Conservation (phyloP, 2,329 filamentous ascomycete genomes). For the Penicillium sp. region DNA sequence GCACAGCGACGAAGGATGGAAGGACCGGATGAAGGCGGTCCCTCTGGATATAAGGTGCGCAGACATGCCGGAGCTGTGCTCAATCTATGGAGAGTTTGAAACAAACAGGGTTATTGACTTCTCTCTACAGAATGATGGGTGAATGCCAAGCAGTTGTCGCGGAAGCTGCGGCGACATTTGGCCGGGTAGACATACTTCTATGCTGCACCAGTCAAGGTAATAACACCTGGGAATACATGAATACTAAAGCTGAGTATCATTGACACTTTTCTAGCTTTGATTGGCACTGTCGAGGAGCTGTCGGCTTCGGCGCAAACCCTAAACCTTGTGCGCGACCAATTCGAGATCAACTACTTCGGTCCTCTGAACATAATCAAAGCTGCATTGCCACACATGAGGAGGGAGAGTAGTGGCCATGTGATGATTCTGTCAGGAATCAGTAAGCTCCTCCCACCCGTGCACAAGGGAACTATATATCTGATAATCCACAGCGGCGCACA, state of each 20-base stretch:
- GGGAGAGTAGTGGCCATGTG: constrained; percentile 82
- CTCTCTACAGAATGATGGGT: constrained; percentile 52
- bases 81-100: neutral
- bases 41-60: constrained; percentile 56
- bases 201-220: constrained; percentile 85
- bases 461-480: constrained; percentile 8
- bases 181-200: constrained; percentile 82
- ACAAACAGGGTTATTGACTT: neutral
- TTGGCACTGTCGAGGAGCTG: constrained; percentile 89
- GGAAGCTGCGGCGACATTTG: constrained; percentile 80
- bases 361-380: constrained; percentile 96
- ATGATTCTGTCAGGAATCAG: constrained; percentile 85
- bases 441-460: constrained; percentile 27
- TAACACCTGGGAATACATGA: constrained; percentile 9
- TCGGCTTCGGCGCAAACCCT: constrained; percentile 69
- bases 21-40: constrained; percentile 68
- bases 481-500: constrained; percentile 64
- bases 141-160: constrained; percentile 85
- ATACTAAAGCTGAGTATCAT: neutral
- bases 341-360: constrained; percentile 92
- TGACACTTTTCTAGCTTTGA: constrained; percentile 59
- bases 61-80: neutral
- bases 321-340: constrained; percentile 83
- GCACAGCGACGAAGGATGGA: constrained; percentile 74
- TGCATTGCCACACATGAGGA: constrained; percentile 73